phyloP scores from a whole-genome alignment of 306 rosid genomes.

The Prunus persica region Prunus_persica_NCBIv2 NC_034010.1:27320501-27321000 shows the following conservation, averaged over 20 bases:
- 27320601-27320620: not conserved
- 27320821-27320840: not conserved
- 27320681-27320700: not conserved
- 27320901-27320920: not conserved
- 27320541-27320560: constrained; percentile 98
- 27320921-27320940: not conserved
- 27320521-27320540: constrained; percentile 60
- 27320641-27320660: not conserved
- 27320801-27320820: not conserved
- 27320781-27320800: not conserved
- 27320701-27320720: not conserved
- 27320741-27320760: not conserved
- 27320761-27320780: not conserved
- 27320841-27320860: not conserved
- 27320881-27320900: not conserved
- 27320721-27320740: not conserved
- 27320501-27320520: constrained; percentile 77
- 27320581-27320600: constrained; percentile 19
- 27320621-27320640: not conserved
- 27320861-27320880: not conserved
- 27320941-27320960: not conserved
- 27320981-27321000: too few species aligned
- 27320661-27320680: not conserved
- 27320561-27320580: constrained; percentile 96
- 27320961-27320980: not conserved